Base-by-base conservation (phyloP, 805 yeast genomes). In the Diddensiella caesifluorescens region DNA sequence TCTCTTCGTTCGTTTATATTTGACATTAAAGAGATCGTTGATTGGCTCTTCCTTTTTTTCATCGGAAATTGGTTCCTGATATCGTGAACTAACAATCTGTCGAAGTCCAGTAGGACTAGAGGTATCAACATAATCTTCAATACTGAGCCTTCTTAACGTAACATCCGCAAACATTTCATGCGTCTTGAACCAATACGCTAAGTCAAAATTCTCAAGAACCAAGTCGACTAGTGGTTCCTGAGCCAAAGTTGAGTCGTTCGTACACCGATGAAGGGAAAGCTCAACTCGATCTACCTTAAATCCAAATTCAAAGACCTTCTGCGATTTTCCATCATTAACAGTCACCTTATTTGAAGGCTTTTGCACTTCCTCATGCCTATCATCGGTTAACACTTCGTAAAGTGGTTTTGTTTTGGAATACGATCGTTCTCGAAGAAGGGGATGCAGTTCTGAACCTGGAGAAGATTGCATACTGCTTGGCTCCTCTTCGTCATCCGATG, bases 101-200 rank as follows among this genome's bases (percentile, higher is more conserved):
- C 78, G 77, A 52, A 83, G 77, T 49, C 83, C 89, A 1, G 72
- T 67, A 4, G 79, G 68, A 0, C 80, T 75, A 1, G 78, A 68
- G 16, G 66, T 66, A 46, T 81, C 89, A 35, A 87, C 75, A 57
- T 75, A 79, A 59, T 92, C 97, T 32, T 84, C 77, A 20, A 92
- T 63, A 26, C 77, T 71, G 27, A 92, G 67, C 38, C 83, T 85
- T 2, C 74, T 71, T 29, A 92, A 71, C 1, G 68, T 59, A 30
- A 90, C 60, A 47, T 80, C 78, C 3, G 88, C 74, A 46, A 74
- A 73, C 80, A 88, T 75, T 32, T 74, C 82, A 37, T 63, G 68
- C 0, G 68, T 67, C 1, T 83, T 79, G 47, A 73, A 80, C 59
- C 62, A 76, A 47, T 83, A 78, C n/a, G 67, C 65, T 26, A 92